A percentile compares a stretch with the other conserved stretches of the same genome.
Evolutionary conservation across 2,329 filamentous ascomycete species (phyloP).

Genomic region (Talaromyces sp.): DNA sequence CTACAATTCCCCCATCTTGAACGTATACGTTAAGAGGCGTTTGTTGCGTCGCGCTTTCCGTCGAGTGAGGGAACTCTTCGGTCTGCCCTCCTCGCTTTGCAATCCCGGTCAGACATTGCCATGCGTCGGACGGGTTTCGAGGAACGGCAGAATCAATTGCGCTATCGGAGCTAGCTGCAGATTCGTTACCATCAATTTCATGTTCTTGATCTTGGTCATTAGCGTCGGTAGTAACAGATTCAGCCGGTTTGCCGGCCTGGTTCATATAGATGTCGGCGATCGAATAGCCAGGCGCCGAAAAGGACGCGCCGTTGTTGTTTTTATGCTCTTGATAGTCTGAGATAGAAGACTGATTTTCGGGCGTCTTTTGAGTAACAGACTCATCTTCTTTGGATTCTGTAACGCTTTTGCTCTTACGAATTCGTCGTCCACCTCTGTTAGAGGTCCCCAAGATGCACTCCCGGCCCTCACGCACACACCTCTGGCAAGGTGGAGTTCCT

Average conservation of each 20-base stretch:
- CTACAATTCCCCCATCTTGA: slow-evolving; percentile 15
- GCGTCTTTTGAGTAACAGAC: slow-evolving; percentile 23
- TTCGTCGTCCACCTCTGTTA: slow-evolving; percentile 55
- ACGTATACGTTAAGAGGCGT: slow-evolving; percentile 1
- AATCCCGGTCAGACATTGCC: slow-evolving; percentile 45
- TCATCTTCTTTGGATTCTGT: slow-evolving; percentile 14
- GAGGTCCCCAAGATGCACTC: slow-evolving; percentile 57
- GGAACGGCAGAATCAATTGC: slow-evolving; percentile 38
- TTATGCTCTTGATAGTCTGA: slow-evolving; percentile 24
- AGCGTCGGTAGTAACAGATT: slow-evolving; percentile 20
- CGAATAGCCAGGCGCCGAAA: slow-evolving; percentile 27
- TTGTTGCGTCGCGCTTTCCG: slow-evolving; percentile 5
- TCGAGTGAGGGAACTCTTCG: not conserved
- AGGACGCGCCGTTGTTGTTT: slow-evolving; percentile 17
- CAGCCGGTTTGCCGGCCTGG: slow-evolving; percentile 27
- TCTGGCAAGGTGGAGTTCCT: slow-evolving; percentile 51
- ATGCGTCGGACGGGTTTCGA: slow-evolving; percentile 45
- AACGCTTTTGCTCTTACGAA: slow-evolving; percentile 49
- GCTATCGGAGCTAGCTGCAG: slow-evolving; percentile 32
- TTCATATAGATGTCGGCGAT: slow-evolving; percentile 31
- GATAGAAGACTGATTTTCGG: slow-evolving; percentile 23
- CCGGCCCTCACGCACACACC: slow-evolving; percentile 53
- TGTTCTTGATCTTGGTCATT: not conserved
- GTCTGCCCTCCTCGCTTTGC: slow-evolving; percentile 32
- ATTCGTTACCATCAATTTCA: slow-evolving; percentile 32